Percentiles rank a stretch among this genome's conserved stretches.
These are phyloP conservation scores for Umbelopsis sp. DNA, from an alignment of 192 early-diverging fungal species.

Conservation along the genomic window DNA sequence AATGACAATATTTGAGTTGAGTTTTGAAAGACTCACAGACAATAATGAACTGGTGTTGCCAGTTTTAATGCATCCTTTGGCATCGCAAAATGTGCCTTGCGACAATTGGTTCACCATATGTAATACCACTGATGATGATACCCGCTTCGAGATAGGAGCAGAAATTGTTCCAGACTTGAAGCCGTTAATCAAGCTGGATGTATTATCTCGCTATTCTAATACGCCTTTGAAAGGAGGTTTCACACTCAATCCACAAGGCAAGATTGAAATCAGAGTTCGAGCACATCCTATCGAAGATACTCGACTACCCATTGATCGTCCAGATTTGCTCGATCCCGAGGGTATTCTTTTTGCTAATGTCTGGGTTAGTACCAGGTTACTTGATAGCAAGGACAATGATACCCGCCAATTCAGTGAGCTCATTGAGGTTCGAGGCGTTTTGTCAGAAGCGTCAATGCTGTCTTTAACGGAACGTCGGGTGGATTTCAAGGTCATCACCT, in stretches of 20 bases:
- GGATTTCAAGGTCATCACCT: constrained; percentile 64
- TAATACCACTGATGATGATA: constrained; percentile 77
- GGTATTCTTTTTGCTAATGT: constrained; percentile 72
- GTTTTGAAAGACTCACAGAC: constrained; percentile 67
- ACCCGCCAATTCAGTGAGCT: constrained; percentile 54
- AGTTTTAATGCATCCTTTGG: constrained; percentile 67
- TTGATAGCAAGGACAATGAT: constrained; percentile 39
- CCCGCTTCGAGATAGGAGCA: constrained; percentile 75
- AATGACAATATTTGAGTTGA: constrained; percentile 73
- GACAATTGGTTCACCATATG: constrained; percentile 84
- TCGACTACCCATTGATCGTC: constrained; percentile 57
- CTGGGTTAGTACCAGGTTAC: constrained; percentile 62
- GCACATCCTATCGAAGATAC: constrained; percentile 65
- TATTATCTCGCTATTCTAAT: constrained; percentile 81
- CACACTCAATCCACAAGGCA: constrained; percentile 63
- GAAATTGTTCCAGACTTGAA: constrained; percentile 63
- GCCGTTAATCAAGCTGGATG: constrained; percentile 66
- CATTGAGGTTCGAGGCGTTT: constrained; percentile 66
- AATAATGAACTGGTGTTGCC: constrained; percentile 72
- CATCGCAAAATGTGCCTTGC: constrained; percentile 57
- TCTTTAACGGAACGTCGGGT: constrained; percentile 66
- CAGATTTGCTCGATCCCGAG: constrained; percentile 59
- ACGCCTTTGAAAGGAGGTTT: constrained; percentile 73
- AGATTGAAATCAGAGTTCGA: constrained; percentile 70
- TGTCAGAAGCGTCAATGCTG: constrained; percentile 73